These are phyloP conservation scores for Takakia lepidozioides DNA, from an alignment of 225 moss, liverwort and hornwort species.

Conservation along the genomic window DNA sequence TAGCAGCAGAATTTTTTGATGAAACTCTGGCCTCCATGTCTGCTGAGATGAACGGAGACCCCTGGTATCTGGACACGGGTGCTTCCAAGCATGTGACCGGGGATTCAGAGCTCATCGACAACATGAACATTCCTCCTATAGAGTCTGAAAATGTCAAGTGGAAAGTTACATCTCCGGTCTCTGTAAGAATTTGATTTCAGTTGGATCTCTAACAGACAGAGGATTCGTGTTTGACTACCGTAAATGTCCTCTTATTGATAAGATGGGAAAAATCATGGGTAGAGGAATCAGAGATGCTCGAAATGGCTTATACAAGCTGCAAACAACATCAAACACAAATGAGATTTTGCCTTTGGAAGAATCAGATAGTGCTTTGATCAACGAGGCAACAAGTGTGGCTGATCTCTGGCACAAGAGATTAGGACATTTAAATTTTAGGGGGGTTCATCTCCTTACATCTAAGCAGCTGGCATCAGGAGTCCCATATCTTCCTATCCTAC, in stretches of 20 bases:
- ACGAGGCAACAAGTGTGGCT: too few species aligned
- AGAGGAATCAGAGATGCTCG: neutral
- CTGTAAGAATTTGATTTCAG: neutral
- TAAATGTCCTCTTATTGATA: neutral
- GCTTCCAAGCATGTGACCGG: neutral
- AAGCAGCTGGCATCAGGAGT: neutral
- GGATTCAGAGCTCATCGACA: neutral
- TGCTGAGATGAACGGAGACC: too few species aligned
- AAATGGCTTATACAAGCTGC: neutral
- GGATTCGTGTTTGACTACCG: neutral
- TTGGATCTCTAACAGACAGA: neutral
- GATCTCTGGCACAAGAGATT: neutral
- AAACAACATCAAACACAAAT: too few species aligned
- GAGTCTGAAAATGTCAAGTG: too few species aligned
- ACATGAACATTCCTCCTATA: neutral
- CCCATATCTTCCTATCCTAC: neutral
- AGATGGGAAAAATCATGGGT: neutral
- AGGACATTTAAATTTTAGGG: neutral
- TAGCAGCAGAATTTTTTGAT: too few species aligned
- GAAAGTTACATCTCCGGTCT: neutral
- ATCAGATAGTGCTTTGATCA: neutral
- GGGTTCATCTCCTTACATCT: neutral
- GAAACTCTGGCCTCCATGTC: too few species aligned
- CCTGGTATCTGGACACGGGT: too few species aligned
- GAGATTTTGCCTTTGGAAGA: too few species aligned